A percentile compares a stretch with the other conserved stretches of the same genome.
Evolutionary conservation across 2,329 filamentous ascomycete species (phyloP).

Genomic region (Aspergillus niger): DNA sequence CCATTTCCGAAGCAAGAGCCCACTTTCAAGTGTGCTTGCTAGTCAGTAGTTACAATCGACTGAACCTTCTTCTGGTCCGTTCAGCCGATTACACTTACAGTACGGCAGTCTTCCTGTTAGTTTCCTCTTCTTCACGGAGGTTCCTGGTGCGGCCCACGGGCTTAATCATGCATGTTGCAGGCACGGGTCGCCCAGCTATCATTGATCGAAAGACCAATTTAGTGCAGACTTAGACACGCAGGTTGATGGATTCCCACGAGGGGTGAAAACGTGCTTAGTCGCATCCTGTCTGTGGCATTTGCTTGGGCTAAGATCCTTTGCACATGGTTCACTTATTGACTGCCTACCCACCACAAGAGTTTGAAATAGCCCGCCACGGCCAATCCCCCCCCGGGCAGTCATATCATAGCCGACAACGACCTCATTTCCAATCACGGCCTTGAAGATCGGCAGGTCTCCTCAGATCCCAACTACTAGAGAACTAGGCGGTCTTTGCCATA

Average conservation of each 20-base stretch:
- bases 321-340: background rate
- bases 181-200: background rate
- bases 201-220: background rate
- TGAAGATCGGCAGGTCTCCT: too few relatives aligned
- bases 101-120: background rate
- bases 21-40: background rate
- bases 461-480: background rate
- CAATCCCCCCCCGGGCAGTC: background rate
- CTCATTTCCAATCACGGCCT: background rate
- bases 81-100: background rate
- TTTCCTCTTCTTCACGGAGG: background rate
- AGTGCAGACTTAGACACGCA: background rate
- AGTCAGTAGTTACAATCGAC: background rate
- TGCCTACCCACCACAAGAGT: background rate
- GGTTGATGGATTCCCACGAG: background rate
- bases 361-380: background rate
- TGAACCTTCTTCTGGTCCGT: conserved; percentile 3
- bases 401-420: background rate
- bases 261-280: background rate
- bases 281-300: background rate
- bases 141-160: background rate
- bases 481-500: background rate
- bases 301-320: background rate
- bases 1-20: background rate
- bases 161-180: background rate